Evolutionary conservation across 2,329 filamentous ascomycete species (phyloP).

Genomic region (Colletotrichum cereale): DNA sequence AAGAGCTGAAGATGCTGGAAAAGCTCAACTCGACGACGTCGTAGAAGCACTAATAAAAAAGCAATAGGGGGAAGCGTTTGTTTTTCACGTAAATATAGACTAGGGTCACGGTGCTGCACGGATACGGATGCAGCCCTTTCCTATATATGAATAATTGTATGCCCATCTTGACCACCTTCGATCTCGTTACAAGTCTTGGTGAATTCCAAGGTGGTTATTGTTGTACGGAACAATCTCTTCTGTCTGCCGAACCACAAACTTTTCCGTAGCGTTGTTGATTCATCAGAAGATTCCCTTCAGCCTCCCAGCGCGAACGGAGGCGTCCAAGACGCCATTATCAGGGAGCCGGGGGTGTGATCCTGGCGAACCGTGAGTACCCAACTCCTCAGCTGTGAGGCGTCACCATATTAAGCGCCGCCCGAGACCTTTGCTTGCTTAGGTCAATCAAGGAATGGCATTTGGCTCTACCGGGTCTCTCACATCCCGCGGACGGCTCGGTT

Average conservation of each 20-base stretch:
- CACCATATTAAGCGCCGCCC: background rate
- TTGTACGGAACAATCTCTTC: background rate
- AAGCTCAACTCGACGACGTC: conserved; percentile 13
- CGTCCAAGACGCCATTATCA: background rate
- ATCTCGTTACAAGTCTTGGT: fast-evolving
- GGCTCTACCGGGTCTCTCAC: background rate
- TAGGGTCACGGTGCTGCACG: background rate
- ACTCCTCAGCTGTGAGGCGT: background rate
- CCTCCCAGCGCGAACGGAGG: too few species aligned
- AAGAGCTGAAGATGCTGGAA: conserved; percentile 14
- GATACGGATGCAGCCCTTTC: conserved; percentile 18
- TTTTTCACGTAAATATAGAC: conserved; percentile 6
- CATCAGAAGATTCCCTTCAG: too few species aligned
- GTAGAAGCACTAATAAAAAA: background rate
- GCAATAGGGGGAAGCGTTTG: background rate
- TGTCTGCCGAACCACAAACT: too few species aligned
- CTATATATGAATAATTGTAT: background rate
- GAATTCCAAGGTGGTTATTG: background rate
- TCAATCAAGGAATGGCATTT: background rate
- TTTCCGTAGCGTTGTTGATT: too few species aligned
- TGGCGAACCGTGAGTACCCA: background rate
- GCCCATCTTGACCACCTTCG: background rate
- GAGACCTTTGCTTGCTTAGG: background rate
- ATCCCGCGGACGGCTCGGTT: conserved; percentile 1
- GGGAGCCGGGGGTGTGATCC: background rate